Base-by-base conservation (phyloP, 805 yeast genomes). In the Sungouiella blattae region DNA sequence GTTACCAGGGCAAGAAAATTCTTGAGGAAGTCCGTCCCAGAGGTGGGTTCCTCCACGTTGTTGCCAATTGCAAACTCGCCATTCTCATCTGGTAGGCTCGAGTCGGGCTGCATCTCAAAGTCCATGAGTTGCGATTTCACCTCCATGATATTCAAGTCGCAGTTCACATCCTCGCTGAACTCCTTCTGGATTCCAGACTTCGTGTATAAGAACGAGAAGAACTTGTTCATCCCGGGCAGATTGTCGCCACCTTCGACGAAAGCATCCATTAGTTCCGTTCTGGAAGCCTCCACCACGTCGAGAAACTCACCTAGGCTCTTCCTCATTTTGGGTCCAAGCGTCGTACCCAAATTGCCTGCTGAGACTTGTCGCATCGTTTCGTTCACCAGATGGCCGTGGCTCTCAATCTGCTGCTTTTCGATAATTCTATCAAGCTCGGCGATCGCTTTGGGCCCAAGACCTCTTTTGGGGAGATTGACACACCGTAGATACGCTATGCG, bases 361-460 rank as follows among this genome's bases (percentile, higher is more conserved):
- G 43, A 35, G 5, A 51, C 33, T n/a, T 24, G 23, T 14, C 26
- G 6, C 33, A 55, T 38, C 0, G 38, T 36, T 9, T 31, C 36
- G 17, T 33, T 33, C 2, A 44, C 41, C 38, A 39, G 41, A 13
- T 18, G 22, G 4, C 9, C 22, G 3, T 28, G 22, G 9, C 13
- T 25, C 18, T 18, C 14, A 13, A 14, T 14, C 22, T 20, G 22
- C 23, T 50, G 35, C 26, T 35, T 32, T 17, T 55, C 62, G 14
- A 75, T 52, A 7, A 41, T 4, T 1, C 17, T 12, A 13, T 45
- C 47, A 31, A 47, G 17, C 7, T 45, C 48, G 2, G 64, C 65
- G 3, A 74, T 40, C 0, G 82, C 61, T 23, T 71, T 71, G 1
- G 62, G 67, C 0, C 96, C 96, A 7, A 87, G 50, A 0, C 93